A percentile compares a stretch with the other conserved stretches of the same genome.
These are phyloP conservation scores for Microdochium nivale DNA, from an alignment of 2,329 filamentous ascomycete genomes.

Conservation along the genomic window DNA sequence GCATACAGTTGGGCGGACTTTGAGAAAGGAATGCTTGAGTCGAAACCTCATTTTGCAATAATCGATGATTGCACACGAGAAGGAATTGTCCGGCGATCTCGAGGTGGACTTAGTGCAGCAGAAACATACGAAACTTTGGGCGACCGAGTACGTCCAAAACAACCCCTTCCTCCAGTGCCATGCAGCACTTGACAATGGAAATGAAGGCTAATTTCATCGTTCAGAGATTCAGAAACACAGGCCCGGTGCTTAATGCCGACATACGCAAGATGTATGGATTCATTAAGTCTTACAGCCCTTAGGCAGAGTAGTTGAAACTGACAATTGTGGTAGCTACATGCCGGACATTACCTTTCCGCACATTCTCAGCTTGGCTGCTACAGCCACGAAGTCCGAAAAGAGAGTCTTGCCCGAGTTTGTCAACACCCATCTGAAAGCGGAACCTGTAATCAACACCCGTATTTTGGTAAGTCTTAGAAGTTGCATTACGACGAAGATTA, in stretches of 20 bases:
- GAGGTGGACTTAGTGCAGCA: background rate
- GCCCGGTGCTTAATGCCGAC: background rate
- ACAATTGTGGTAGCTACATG: background rate
- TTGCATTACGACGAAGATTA: no score
- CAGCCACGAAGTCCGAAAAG: background rate
- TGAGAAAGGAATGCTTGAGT: background rate
- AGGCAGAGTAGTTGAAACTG: background rate
- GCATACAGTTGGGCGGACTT: background rate
- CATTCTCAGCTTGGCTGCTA: background rate
- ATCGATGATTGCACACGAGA: background rate
- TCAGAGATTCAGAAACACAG: background rate
- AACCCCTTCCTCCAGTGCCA: no score
- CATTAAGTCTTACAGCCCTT: no score
- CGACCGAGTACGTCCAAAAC: background rate
- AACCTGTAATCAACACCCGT: background rate
- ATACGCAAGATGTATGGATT: background rate
- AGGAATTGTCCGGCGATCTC: background rate
- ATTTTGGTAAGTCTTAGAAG: background rate
- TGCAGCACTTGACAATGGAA: no score
- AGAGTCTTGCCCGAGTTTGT: background rate
- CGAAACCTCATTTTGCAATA: background rate
- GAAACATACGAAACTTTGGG: background rate
- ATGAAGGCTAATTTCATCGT: background rate
- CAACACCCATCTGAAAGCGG: background rate
- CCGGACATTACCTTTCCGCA: background rate